These are phyloP conservation scores for Amaranthus tricolor DNA, from an alignment of 179 eudicot species.

Conservation along the genomic window DNA sequence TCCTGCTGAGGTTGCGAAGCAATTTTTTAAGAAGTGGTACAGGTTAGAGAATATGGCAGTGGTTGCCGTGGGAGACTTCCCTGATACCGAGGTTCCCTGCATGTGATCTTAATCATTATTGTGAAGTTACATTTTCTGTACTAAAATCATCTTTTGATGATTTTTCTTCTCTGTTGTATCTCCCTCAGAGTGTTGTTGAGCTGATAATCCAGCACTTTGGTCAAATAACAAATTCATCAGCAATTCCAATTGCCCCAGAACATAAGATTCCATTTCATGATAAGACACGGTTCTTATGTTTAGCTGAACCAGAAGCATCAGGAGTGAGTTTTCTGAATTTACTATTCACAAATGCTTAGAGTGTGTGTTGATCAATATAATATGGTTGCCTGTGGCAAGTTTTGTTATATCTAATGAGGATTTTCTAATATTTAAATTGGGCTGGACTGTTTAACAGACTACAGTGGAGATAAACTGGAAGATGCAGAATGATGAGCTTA, in stretches of 20 bases:
- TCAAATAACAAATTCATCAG: slow-evolving; percentile 40
- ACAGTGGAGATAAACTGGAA: slow-evolving; percentile 78
- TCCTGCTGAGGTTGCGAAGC: slow-evolving; percentile 53
- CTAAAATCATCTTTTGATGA: neutral
- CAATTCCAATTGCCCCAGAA: slow-evolving; percentile 37
- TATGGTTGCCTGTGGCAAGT: neutral
- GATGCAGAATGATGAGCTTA: slow-evolving; percentile 54
- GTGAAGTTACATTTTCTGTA: neutral
- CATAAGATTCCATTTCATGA: slow-evolving; percentile 49
- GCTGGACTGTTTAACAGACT: slow-evolving; percentile 46
- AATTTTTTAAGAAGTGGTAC: slow-evolving; percentile 72
- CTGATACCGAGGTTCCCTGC: slow-evolving; percentile 66
- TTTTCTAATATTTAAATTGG: slow-evolving; percentile 9
- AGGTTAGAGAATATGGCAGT: slow-evolving; percentile 79
- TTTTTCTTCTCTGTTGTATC: slow-evolving; percentile 8
- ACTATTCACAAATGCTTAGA: slow-evolving; percentile 3
- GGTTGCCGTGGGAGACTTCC: slow-evolving; percentile 83
- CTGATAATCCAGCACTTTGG: slow-evolving; percentile 71
- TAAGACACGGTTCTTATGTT: slow-evolving; percentile 57
- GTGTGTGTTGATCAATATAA: neutral
- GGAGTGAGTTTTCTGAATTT: slow-evolving; percentile 56
- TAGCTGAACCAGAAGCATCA: slow-evolving; percentile 78
- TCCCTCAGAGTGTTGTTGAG: slow-evolving; percentile 56
- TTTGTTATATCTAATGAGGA: neutral
- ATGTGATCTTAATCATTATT: neutral